Conservation (phyloP, 2,329 filamentous ascomycete genomes). For the Fusarium xyrophilum region DNA sequence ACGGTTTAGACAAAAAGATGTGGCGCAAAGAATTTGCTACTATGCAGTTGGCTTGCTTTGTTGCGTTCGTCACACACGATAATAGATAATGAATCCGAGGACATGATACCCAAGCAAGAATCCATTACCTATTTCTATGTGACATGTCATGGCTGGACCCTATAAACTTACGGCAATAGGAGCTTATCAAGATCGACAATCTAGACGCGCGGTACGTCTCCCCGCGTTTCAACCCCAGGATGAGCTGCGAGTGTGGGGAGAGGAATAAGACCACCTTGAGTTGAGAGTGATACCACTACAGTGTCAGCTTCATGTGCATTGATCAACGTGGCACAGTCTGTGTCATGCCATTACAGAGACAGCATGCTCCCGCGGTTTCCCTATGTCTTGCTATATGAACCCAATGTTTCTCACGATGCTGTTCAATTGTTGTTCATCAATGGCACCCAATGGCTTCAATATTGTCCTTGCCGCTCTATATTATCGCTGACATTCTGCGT, state of each 20-base stretch:
- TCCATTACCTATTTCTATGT: neutral
- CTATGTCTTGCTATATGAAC: neutral
- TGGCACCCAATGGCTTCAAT: slow-evolving; percentile 27
- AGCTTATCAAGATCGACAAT: slow-evolving; percentile 5
- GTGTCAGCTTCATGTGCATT: slow-evolving; percentile 23
- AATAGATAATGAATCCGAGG: slow-evolving; percentile 4
- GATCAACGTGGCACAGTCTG: slow-evolving; percentile 17
- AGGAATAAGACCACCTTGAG: slow-evolving; percentile 32
- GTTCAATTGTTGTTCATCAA: neutral
- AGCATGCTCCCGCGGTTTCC: neutral
- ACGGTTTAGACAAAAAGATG: slow-evolving; percentile 13
- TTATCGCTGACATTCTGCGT: slow-evolving; percentile 33
- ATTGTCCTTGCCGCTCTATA: slow-evolving; percentile 33
- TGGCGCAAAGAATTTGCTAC: neutral
- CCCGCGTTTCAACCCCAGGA: slow-evolving; percentile 6
- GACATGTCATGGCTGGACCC: neutral
- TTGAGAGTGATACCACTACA: slow-evolving; percentile 14
- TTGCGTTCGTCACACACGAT: neutral
- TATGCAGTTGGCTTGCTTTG: neutral
- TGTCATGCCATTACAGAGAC: slow-evolving; percentile 24
- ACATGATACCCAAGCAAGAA: slow-evolving; percentile 2
- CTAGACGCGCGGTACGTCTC: neutral
- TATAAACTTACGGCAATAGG: neutral
- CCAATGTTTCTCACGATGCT: neutral
- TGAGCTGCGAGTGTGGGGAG: slow-evolving; percentile 34